Evolutionary conservation across 768 basidiomycete genomes (phyloP), one percentile per base, ranked within the genome.

Genomic region (Aureoboletus auriporus): DNA sequence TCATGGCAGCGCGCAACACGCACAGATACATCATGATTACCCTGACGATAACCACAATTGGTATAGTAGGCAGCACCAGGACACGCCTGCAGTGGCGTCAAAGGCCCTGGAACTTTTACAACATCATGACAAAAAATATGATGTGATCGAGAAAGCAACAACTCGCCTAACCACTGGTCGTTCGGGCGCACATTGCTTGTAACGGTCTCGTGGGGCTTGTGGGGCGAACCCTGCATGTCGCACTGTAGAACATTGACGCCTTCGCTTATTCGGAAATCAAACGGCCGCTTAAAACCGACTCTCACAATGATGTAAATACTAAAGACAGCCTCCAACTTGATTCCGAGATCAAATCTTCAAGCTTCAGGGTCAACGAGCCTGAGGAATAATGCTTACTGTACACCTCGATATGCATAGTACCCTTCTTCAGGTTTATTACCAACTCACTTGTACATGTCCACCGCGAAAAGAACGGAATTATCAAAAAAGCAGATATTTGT

Each of bases 401-500:
- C 29, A 31, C 36, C 2, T 23, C 20, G 20, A 23, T 4, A 23
- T 23, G 6, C 31, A 33, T 10, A 9, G 13, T 40, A 30, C 44
- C 30, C 42, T 33, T 20, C n/a, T 13, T 31, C 14, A 37, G 31
- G 16, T 35, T 23, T 39, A 34, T 33, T 11, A 49, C 29, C 17
- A 20, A 14, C 34, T 42, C 34, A 52, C 16, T 44, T 28, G 46
- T 38, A 44, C 39, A 27, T 11, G 34, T 47, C 43, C 37, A 42
- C 17, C 27, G 23, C 27, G 39, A 53, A 28, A 20, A 42, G 39
- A 20, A 36, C 23, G 9, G 23, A 13, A 49, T 13, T 6, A 51
- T 53, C 29, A 30, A 35, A 13, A 41, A 17, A 33, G 13, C 34
- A 34, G n/a, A 34, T 34, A 23, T 23, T 47, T 65, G 78, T 84